Evolutionary conservation across 345 rosid genomes (phyloP).

Genomic region (Dipteronia dyeriana): DNA sequence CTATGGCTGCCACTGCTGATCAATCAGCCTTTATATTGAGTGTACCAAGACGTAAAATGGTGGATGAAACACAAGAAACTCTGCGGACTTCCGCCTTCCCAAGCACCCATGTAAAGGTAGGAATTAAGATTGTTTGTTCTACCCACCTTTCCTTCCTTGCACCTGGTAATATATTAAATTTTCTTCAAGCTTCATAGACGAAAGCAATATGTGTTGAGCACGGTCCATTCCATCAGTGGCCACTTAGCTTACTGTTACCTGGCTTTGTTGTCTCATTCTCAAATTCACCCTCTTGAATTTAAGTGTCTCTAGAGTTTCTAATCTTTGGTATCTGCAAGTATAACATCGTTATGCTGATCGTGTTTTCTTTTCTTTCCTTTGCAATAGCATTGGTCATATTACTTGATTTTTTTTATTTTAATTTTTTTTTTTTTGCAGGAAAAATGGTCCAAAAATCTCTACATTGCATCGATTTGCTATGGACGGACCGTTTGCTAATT

Average conservation of each 20-base stretch:
- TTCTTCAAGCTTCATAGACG: background rate
- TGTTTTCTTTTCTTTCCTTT: background rate
- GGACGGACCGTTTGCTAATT: constrained; percentile 68
- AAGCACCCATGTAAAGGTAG: constrained; percentile 93
- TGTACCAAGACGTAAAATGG: constrained; percentile 78
- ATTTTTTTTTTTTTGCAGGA: constrained; percentile 41
- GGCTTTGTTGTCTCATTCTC: too few relatives aligned
- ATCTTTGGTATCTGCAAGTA: background rate
- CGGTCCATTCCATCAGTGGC: background rate
- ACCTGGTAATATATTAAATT: background rate
- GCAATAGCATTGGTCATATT: background rate
- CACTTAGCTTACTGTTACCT: background rate
- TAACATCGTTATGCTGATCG: background rate
- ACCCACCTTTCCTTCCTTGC: background rate
- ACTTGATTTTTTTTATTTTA: background rate
- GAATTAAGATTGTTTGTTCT: background rate
- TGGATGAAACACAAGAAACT: constrained; percentile 95
- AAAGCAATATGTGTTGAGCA: background rate
- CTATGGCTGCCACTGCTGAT: constrained; percentile 91
- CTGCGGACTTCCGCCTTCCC: constrained; percentile 96
- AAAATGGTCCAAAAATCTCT: constrained; percentile 71
- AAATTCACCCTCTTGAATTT: background rate
- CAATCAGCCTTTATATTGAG: constrained; percentile 93
- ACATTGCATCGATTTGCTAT: constrained; percentile 68
- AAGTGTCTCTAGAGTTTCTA: background rate